These are phyloP conservation scores for Earliella scabrosa DNA, from an alignment of 1,284 basidiomycete species.

Conservation along the genomic window DNA sequence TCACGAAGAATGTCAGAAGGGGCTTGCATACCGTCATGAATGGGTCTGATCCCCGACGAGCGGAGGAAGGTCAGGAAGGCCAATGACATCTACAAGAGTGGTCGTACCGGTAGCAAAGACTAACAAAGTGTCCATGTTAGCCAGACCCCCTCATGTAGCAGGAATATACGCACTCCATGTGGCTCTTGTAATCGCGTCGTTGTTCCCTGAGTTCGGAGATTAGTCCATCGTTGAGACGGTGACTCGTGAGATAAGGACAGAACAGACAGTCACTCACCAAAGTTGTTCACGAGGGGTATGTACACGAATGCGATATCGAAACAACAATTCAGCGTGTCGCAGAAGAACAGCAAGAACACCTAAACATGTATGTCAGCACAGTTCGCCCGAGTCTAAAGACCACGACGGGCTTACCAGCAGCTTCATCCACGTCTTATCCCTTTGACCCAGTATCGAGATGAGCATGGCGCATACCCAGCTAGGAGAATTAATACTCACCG, in stretches of 20 bases:
- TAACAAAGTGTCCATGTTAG: slow-evolving; percentile 2
- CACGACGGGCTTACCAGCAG: slow-evolving; percentile 27
- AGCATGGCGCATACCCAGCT: neutral
- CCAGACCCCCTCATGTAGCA: neutral
- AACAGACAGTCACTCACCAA: slow-evolving; percentile 33
- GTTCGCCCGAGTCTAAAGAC: no score
- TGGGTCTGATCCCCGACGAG: slow-evolving; percentile 27
- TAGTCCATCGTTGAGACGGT: neutral
- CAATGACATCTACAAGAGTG: neutral
- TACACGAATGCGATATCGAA: slow-evolving; percentile 44
- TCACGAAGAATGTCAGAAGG: neutral
- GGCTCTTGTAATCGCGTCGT: slow-evolving; percentile 26
- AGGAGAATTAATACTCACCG: slow-evolving; percentile 28
- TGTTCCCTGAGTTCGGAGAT: slow-evolving; percentile 31
- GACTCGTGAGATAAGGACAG: neutral
- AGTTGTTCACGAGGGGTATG: slow-evolving; percentile 38
- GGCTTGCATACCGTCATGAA: slow-evolving; percentile 29
- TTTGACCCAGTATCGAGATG: neutral
- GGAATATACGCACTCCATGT: slow-evolving; percentile 31
- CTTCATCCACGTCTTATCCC: slow-evolving; percentile 39
- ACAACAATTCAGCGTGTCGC: slow-evolving; percentile 42
- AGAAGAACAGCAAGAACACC: slow-evolving; percentile 38
- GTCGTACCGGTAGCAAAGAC: slow-evolving; percentile 36
- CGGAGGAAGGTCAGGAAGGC: neutral
- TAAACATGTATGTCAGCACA: slow-evolving; percentile 13